Base-by-base conservation (phyloP, 768 basidiomycete species). In the Exidia glandulosa region DNA sequence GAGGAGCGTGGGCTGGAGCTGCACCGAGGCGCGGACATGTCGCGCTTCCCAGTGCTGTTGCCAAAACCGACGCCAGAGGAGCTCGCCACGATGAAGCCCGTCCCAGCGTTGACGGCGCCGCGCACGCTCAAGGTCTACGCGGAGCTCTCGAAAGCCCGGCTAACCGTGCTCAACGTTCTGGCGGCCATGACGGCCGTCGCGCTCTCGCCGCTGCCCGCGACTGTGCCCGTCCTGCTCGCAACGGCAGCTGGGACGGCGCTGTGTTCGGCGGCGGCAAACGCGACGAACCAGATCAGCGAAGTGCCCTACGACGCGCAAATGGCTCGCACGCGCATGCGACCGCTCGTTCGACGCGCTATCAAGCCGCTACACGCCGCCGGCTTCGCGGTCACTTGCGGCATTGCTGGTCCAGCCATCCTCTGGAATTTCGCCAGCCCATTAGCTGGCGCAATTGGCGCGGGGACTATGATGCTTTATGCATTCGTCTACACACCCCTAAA, bases 231-330 rank as follows among this genome's bases (percentile, higher is more conserved):
- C 14, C 79, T 99, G 10, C 77, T 98, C 3, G 84, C 88, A 16
- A 90, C 94, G 0, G 92, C 94, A 0, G 68, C 88, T 30, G 96
- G 96, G 41, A 97, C 94, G 0, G 83, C 87, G 0, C 79, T 99
- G 47, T 96, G 94, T 70, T 87, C 88, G 4, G 91, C 93, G 2
- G 90, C 94, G 0, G 96, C 96, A 31, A 97, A 97, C 69, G 81
- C 95, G 2, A 78, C 96, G 66, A 99, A 99, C 73, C 93, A 99
- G 71, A 75, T 98, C 2, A 87, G 94, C 67, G 96, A 99, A 73
- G 78, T 90, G 6, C 96, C 96, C 0, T 90, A 93, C 64, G 96
- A 99, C 67, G 94, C 96, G 0, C 96, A 99, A 69, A 98, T 97
- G 87, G 79, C 85, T 0, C 83, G 96, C 52, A 98, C 96, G 0